Percentiles rank a stretch among this genome's conserved stretches.
Evolutionary conservation across 2,329 filamentous ascomycete genomes (phyloP).

Genomic region (Didymosphaeria variabile): DNA sequence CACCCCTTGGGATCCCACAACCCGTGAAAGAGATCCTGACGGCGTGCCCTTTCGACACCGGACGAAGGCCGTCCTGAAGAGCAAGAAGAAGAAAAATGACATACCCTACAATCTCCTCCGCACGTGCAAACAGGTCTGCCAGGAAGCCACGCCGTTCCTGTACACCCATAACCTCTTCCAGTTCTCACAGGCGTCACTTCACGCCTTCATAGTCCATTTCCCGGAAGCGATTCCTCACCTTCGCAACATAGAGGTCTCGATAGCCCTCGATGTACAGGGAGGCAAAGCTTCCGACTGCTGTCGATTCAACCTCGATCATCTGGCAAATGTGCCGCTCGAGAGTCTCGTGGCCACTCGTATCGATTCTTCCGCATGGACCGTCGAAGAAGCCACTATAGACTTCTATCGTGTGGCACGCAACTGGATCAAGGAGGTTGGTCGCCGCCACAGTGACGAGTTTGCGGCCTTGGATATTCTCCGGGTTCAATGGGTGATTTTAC

Average conservation of each 20-base stretch:
- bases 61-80: too few species aligned
- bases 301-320: neutral
- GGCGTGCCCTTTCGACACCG: too few species aligned
- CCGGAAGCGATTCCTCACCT: neutral
- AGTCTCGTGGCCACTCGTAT: neutral
- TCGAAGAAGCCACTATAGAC: neutral
- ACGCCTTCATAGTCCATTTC: neutral
- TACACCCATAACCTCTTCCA: neutral
- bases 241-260: neutral
- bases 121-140: neutral
- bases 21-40: neutral
- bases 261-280: neutral
- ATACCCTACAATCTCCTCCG: neutral
- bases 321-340: neutral
- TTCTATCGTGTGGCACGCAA: neutral
- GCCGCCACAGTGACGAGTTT: neutral
- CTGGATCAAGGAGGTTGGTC: neutral
- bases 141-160: neutral
- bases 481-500: neutral
- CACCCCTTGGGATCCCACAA: neutral
- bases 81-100: neutral
- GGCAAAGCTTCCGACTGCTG: neutral
- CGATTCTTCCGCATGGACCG: neutral
- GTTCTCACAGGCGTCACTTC: neutral
- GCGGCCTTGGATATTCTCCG: neutral